Evolutionary conservation across 495 filamentous ascomycete species (phyloP), one percentile per base, ranked within the genome.

Genomic region (Daldinia caldariorum): DNA sequence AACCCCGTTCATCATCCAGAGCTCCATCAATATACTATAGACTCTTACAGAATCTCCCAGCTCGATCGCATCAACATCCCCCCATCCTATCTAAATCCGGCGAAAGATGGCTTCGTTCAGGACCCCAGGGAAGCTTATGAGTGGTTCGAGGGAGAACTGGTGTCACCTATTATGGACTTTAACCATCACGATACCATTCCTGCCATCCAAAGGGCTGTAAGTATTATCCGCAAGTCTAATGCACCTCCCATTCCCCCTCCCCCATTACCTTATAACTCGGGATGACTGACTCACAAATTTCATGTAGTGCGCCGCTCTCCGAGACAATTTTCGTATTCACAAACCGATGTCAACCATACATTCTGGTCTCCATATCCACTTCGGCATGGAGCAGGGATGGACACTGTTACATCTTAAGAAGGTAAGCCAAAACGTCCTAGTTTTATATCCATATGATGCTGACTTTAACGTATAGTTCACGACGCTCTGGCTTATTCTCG

Each of bases 361-460:
- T 0, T 59, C 50, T 0, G 73, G 70, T 0, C 31, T 75, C 1
- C 73, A 75, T 14, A 51, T 75, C 10, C 73, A 75, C 13, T 60
- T 73, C 8, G 70, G 70, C 3, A 66, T 73, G 22, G 66, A 73
- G 22, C 35, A 34, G 0, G 70, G 67, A 1, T 75, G 59, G 60
- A 63, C 51, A 10, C 31, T 75, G 4, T 37, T 73, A 20, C 63
- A 73, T 45, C 56, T 75, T 22, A 75, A 75, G 31, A 75, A 68
- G 56, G 67, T 71, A 45, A 59, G 47, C 49, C 16, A 14, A 18
- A 32, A 56, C 31, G 20, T 22, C 16, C 37, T 56, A n/a, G 6
- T 35, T 20, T 32, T 18, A 38, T 53, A 32, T 10, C 6, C 1
- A 6, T 35, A 16, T 29, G 10, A 56, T 22, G 16, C 60, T 60